phyloP scores from a whole-genome alignment of 768 basidiomycete genomes.

The Pleurotus citrinopileatus region DNA sequence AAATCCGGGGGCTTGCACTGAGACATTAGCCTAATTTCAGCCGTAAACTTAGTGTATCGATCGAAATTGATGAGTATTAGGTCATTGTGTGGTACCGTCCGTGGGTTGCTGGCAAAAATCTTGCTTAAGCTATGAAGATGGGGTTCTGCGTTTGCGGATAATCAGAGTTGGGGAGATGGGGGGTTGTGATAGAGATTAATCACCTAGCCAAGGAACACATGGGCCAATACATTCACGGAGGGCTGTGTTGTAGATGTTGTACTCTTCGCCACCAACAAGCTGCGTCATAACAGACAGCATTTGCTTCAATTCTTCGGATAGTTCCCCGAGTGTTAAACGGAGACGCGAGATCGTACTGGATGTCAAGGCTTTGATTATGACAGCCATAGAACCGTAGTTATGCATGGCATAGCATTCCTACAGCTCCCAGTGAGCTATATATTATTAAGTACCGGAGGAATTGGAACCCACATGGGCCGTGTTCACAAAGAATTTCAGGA shows the following conservation, averaged over 20 bases:
- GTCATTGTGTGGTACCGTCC: conserved; percentile 26
- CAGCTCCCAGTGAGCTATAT: neutral
- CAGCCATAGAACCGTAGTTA: conserved; percentile 42
- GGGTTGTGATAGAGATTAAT: conserved; percentile 11
- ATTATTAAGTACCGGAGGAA: neutral
- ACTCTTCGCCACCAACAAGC: conserved; percentile 30
- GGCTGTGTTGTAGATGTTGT: conserved; percentile 34
- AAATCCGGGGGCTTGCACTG: conserved; percentile 31
- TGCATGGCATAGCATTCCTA: conserved; percentile 42
- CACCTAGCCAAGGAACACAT: conserved; percentile 42
- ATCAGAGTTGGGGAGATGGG: neutral
- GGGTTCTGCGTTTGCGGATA: conserved; percentile 25
- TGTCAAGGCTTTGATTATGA: conserved; percentile 39
- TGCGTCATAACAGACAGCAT: conserved; percentile 30
- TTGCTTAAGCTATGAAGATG: conserved; percentile 34
- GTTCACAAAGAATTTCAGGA: conserved; percentile 43
- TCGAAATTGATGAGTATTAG: conserved; percentile 39
- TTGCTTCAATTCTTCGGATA: conserved; percentile 24
- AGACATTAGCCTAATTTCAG: conserved; percentile 30
- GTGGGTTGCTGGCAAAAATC: conserved; percentile 28
- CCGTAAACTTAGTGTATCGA: conserved; percentile 35
- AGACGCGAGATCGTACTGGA: conserved; percentile 37
- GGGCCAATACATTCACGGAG: conserved; percentile 22
- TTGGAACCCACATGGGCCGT: conserved; percentile 31
- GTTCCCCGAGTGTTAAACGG: conserved; percentile 27